Evolutionary conservation across 1,284 basidiomycete species (phyloP).

Genomic region (Rhodotorula sp.): DNA sequence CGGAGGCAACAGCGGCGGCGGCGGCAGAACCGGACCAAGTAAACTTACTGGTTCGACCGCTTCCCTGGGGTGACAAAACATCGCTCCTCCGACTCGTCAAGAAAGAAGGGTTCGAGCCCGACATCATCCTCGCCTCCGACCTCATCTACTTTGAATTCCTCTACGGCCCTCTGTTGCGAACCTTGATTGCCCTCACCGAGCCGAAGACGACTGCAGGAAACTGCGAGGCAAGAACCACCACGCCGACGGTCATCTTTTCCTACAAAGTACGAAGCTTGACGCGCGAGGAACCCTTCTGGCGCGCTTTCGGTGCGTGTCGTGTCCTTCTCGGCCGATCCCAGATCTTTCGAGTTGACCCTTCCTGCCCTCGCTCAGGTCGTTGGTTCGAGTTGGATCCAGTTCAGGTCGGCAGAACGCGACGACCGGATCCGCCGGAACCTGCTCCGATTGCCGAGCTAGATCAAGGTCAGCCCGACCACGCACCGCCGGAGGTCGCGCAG

Average conservation of each 20-base stretch:
- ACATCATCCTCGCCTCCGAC: conserved; percentile 34
- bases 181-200: conserved; percentile 64
- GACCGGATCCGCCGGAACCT: neutral
- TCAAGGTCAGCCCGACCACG: neutral
- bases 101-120: neutral
- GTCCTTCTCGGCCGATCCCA: no score
- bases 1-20: no score
- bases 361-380: conserved; percentile 3
- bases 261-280: conserved; percentile 70
- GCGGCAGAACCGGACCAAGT: neutral
- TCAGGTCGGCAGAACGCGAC: conserved; percentile 46
- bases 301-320: conserved; percentile 62
- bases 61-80: conserved; percentile 63
- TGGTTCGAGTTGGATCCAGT: conserved; percentile 75
- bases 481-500: conserved; percentile 30
- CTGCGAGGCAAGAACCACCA: neutral
- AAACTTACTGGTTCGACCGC: conserved; percentile 53
- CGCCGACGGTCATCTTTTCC: conserved; percentile 17
- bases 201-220: neutral
- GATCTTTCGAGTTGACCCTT: neutral
- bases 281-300: conserved; percentile 78
- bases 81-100: conserved; percentile 48
- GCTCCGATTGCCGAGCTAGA: neutral
- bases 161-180: conserved; percentile 65
- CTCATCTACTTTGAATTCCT: conserved; percentile 72